A percentile compares a stretch with the other conserved stretches of the same genome.
Conservation (phyloP, 2,329 filamentous ascomycete species). For the Alternaria postmessia region DNA sequence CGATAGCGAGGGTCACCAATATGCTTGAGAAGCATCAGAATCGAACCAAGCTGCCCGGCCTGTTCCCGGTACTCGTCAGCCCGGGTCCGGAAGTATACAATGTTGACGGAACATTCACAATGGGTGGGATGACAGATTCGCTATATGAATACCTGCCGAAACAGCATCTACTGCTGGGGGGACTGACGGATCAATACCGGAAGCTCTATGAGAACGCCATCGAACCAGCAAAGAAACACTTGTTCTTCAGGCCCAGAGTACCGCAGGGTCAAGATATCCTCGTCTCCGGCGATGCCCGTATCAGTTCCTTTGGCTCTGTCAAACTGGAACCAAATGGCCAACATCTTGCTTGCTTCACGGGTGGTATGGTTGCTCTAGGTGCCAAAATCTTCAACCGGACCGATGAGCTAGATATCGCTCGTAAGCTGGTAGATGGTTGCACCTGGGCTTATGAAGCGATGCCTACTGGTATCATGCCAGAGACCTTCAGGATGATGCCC, state of each 20-base stretch:
- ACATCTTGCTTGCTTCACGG: constrained; percentile 63
- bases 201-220: constrained; percentile 75
- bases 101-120: constrained; percentile 54
- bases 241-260: constrained; percentile 81
- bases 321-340: constrained; percentile 56
- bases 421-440: constrained; percentile 63
- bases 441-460: constrained; percentile 63
- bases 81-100: constrained; percentile 41
- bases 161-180: constrained; percentile 78
- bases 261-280: constrained; percentile 73
- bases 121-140: constrained; percentile 65
- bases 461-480: constrained; percentile 63
- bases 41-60: constrained; percentile 45
- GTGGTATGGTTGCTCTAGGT: constrained; percentile 64
- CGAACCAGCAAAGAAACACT: constrained; percentile 72
- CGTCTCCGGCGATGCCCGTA: constrained; percentile 67
- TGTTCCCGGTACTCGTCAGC: constrained; percentile 49
- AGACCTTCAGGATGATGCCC: constrained; percentile 54
- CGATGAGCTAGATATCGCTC: constrained; percentile 59
- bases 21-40: constrained; percentile 47
- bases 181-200: constrained; percentile 74
- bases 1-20: constrained; percentile 48
- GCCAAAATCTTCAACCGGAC: constrained; percentile 61
- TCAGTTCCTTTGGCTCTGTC: constrained; percentile 55
- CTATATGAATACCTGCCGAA: constrained; percentile 68